phyloP scores from a whole-genome alignment of 305 asterid species.

The Plantago coronopus region DNA sequence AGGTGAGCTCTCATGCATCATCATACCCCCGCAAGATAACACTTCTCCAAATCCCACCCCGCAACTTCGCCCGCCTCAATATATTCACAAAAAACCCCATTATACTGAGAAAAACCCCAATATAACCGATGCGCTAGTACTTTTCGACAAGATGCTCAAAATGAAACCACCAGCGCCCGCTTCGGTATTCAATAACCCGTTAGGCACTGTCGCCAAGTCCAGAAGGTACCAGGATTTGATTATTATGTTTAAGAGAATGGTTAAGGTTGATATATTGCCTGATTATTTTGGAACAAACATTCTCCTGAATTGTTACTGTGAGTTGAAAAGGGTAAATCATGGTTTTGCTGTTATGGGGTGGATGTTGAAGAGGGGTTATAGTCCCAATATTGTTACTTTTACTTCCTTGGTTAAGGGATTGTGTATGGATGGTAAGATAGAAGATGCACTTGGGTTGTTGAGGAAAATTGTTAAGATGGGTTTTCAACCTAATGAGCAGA shows the following conservation, averaged over 20 bases:
- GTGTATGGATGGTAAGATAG: conserved; percentile 42
- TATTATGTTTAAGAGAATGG: conserved; percentile 42
- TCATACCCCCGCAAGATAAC: too few species aligned
- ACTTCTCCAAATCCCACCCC: conserved; percentile 16
- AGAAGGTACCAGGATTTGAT: conserved; percentile 35
- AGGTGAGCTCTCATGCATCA: conserved; percentile 34
- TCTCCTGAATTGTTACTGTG: conserved; percentile 54
- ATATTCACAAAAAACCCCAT: conserved; percentile 19
- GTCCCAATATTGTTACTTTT: conserved; percentile 46
- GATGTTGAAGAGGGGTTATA: conserved; percentile 51
- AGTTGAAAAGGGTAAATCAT: conserved; percentile 29
- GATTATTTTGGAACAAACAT: conserved; percentile 50
- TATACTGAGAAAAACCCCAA: too few species aligned
- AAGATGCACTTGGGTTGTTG: conserved; percentile 45
- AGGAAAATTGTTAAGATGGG: conserved; percentile 46
- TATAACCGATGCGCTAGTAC: conserved; percentile 27
- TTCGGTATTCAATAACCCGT: conserved; percentile 41
- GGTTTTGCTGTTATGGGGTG: conserved; percentile 58
- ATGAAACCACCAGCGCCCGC: conserved; percentile 38
- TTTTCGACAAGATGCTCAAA: conserved; percentile 45
- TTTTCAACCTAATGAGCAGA: conserved; percentile 37
- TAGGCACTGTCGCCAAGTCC: conserved; percentile 43
- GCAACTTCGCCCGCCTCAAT: conserved; percentile 20
- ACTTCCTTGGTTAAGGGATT: conserved; percentile 62
- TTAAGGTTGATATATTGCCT: conserved; percentile 30